Conservation (phyloP, 345 rosid species). For the Excoecaria cochinchinensis region DNA sequence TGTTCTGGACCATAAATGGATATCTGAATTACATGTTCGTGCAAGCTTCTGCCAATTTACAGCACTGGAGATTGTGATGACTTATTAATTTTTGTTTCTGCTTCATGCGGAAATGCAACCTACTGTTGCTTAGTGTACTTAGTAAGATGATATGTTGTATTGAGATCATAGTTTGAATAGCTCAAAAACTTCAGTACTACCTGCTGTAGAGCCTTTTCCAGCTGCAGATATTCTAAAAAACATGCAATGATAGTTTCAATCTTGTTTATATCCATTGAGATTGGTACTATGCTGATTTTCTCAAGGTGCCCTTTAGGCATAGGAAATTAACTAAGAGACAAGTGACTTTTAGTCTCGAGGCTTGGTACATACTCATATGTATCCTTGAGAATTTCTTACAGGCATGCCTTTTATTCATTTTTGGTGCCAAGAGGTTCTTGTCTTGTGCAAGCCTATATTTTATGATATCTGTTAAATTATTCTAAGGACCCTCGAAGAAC, state of each 20-base stretch:
- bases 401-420: background rate
- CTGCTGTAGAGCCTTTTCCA: background rate
- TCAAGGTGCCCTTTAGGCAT: background rate
- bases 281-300: background rate
- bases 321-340: background rate
- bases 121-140: background rate
- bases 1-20: background rate
- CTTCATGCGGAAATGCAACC: background rate
- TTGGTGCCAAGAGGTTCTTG: background rate
- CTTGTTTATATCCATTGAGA: background rate
- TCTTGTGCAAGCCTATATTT: background rate
- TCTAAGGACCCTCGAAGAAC: background rate
- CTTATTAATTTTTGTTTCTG: background rate
- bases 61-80: background rate
- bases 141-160: background rate
- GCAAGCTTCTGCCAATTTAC: background rate
- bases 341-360: background rate
- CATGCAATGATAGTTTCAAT: background rate
- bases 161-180: background rate
- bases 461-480: background rate
- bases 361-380: background rate
- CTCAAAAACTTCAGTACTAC: background rate
- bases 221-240: background rate
- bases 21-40: no score
- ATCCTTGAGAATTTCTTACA: background rate